These are phyloP conservation scores for Globisporangium cylindrosporum DNA, from an alignment of 352 stramenopile genomes.

Conservation along the genomic window DNA sequence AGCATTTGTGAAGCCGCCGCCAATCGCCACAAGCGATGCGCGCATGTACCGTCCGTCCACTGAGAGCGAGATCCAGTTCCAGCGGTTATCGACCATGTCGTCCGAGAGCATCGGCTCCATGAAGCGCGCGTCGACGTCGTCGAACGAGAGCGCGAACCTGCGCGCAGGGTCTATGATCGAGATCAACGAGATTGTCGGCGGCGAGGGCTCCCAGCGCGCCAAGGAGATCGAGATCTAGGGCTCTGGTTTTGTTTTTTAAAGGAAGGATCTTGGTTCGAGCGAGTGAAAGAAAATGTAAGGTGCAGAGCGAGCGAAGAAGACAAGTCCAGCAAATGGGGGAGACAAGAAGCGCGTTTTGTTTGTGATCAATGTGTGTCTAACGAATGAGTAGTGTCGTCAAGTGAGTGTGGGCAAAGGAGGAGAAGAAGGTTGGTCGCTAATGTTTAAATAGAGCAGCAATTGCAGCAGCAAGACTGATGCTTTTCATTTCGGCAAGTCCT, in stretches of 20 bases:
- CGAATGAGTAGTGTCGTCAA: background rate
- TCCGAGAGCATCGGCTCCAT: constrained; percentile 18
- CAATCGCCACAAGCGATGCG: background rate
- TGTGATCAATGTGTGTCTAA: background rate
- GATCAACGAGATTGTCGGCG: constrained; percentile 17
- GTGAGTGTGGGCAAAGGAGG: background rate
- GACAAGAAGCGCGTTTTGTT: background rate
- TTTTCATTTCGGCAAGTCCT: too few relatives aligned
- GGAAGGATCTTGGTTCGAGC: background rate
- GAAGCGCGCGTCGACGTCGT: constrained; percentile 22
- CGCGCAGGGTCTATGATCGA: constrained; percentile 25
- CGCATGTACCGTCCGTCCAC: constrained; percentile 15
- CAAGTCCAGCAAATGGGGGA: background rate
- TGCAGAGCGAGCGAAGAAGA: background rate
- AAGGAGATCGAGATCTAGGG: constrained; percentile 26
- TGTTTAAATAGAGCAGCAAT: background rate
- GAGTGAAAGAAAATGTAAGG: background rate
- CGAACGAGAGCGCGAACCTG: constrained; percentile 15
- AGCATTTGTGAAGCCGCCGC: constrained; percentile 9
- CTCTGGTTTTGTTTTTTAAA: background rate
- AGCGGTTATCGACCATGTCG: constrained; percentile 19
- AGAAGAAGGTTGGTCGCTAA: background rate
- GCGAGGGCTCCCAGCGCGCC: constrained; percentile 11
- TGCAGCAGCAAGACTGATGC: background rate
- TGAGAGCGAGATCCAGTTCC: constrained; percentile 17